Base-by-base conservation (phyloP, 441 rosid genomes). In the Caryocar brasiliense region DNA sequence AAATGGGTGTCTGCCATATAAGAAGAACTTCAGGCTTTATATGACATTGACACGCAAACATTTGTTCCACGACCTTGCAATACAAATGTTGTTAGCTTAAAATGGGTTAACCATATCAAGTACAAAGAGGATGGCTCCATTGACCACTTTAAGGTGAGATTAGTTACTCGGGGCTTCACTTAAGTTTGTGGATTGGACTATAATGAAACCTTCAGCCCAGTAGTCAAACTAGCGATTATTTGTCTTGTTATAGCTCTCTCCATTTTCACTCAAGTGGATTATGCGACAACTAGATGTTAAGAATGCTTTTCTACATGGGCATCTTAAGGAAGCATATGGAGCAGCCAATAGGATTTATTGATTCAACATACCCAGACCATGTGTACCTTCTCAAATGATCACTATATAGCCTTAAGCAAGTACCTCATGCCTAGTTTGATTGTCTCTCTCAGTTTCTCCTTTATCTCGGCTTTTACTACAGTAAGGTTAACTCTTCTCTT, bases 391-490 rank as follows among this genome's bases (percentile, higher is more conserved):
- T n/a, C n/a, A n/a, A n/a, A n/a, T n/a, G n/a, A n/a, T n/a, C n/a
- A n/a, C n/a, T n/a, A n/a, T n/a, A n/a, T n/a, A n/a, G n/a, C n/a
- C n/a, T n/a, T n/a, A n/a, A n/a, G n/a, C n/a, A n/a, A n/a, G n/a
- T n/a, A n/a, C n/a, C n/a, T n/a, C n/a, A n/a, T n/a, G 37, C 46
- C 6, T 51, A 28, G 38, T 29, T 39, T 52, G 28, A 52, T 40
- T 3, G 23, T 0, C 13, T 53, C 3, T 29, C 39, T 20, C 10
- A 0, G 0, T 53, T 28, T 40, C 22, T 29, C 5, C 29, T 40
- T 0, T 3, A 39, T 3, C 19, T 38, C 6, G 28, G 37, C 0
- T 51, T 51, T 3, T 38, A 18, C 6, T 18, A 21, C 1, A 51
- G 28, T 1, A 13, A 27, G 11, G 27, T 13, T 1, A 8, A 39